These are phyloP conservation scores for Cyclotella kingstonii DNA, from an alignment of 108 stramenopile species.

Conservation along the genomic window DNA sequence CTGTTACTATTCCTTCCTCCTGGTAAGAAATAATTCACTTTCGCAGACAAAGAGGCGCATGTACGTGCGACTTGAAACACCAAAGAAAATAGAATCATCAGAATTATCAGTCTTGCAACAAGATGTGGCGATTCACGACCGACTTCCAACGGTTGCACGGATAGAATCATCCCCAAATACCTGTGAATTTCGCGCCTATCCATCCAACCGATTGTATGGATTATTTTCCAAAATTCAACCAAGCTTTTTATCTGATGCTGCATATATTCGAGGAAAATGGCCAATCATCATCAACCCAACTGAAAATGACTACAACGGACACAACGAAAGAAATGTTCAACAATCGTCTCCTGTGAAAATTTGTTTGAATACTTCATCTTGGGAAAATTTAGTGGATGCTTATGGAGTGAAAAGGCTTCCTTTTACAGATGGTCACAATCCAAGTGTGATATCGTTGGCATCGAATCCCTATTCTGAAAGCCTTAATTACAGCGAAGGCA, in stretches of 20 bases:
- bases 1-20: too few relatives aligned
- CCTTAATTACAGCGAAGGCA: neutral
- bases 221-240: constrained; percentile 28
- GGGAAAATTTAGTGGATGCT: constrained; percentile 42
- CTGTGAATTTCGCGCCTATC: constrained; percentile 71
- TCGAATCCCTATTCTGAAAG: constrained; percentile 14
- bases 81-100: too few relatives aligned
- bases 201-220: constrained; percentile 64
- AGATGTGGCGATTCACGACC: too few relatives aligned
- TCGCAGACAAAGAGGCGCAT: too few relatives aligned
- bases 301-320: neutral
- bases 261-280: constrained; percentile 75
- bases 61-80: too few relatives aligned
- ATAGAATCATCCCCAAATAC: constrained; percentile 14
- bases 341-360: constrained; percentile 31
- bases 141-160: too few relatives aligned
- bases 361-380: constrained; percentile 73
- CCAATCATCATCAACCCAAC: constrained; percentile 49
- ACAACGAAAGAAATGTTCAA: neutral
- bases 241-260: constrained; percentile 53
- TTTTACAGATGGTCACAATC: constrained; percentile 89
- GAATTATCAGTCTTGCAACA: too few relatives aligned
- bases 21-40: too few relatives aligned
- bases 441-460: constrained; percentile 57
- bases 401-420: constrained; percentile 30